Conservation (phyloP, 192 early-diverging fungal genomes). For the Haplosporangium gracile region DNA sequence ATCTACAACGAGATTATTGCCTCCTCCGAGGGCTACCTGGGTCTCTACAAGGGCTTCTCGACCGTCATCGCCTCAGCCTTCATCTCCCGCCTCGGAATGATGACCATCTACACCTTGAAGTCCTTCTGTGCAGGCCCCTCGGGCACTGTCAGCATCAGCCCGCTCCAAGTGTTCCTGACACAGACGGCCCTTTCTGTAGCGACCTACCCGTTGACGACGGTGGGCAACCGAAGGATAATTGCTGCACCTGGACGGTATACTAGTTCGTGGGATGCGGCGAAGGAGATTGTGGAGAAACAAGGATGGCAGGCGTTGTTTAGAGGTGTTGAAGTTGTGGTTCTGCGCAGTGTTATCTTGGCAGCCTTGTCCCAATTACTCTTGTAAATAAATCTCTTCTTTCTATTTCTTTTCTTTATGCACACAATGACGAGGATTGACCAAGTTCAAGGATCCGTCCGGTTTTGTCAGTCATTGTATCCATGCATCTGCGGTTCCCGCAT, state of each 20-base stretch:
- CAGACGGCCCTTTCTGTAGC: conserved; percentile 8
- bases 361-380: conserved; percentile 3
- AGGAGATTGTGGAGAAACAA: conserved; percentile 43
- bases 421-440: too few relatives aligned
- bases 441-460: too few relatives aligned
- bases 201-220: conserved; percentile 23
- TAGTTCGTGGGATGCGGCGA: conserved; percentile 41
- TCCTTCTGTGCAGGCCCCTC: neutral
- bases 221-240: conserved; percentile 38
- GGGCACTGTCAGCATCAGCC: neutral
- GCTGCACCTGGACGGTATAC: conserved; percentile 24
- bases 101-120: conserved; percentile 18
- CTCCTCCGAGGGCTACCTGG: conserved; percentile 12
- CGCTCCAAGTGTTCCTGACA: conserved; percentile 8
- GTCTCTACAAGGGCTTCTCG: conserved; percentile 43
- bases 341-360: conserved; percentile 11
- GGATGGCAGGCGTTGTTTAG: conserved; percentile 33
- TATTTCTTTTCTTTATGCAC: too few relatives aligned
- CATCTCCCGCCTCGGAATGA: conserved; percentile 27
- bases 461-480: too few relatives aligned
- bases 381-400: neutral
- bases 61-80: conserved; percentile 14
- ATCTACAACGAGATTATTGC: neutral
- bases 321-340: conserved; percentile 22
- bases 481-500: too few relatives aligned